phyloP scores from a whole-genome alignment of 306 rosid species.

The Adenanthera pavonina region DNA sequence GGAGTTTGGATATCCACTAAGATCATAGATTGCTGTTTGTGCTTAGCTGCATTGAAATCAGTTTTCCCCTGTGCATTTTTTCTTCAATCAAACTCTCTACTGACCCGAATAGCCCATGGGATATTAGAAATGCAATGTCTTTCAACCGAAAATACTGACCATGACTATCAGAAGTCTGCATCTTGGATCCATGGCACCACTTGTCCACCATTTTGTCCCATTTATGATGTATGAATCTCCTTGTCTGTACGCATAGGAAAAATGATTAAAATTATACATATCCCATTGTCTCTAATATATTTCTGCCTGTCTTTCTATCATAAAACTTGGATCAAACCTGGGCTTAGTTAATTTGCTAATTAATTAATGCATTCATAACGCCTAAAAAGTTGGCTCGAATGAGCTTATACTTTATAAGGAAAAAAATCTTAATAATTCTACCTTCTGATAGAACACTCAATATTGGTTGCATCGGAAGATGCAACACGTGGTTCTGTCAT shows the following conservation, averaged over 20 bases:
- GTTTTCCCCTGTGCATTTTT: constrained; percentile 82
- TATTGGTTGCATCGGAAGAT: constrained; percentile 94
- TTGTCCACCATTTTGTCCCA: constrained; percentile 98
- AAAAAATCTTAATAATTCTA: constrained; percentile 38
- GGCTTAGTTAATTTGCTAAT: background rate
- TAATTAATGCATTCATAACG: constrained; percentile 1
- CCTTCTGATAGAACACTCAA: constrained; percentile 90
- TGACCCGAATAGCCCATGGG: constrained; percentile 27
- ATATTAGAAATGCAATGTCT: constrained; percentile 20
- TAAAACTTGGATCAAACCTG: constrained; percentile 31
- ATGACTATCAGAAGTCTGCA: constrained; percentile 87
- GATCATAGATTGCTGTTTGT: constrained; percentile 96
- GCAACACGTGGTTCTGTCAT: constrained; percentile 96
- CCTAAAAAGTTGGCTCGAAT: constrained; percentile 22
- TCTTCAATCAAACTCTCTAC: constrained; percentile 38
- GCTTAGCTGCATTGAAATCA: constrained; percentile 76
- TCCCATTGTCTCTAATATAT: background rate
- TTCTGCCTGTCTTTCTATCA: constrained; percentile 12
- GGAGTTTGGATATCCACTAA: constrained; percentile 85
- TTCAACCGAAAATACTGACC: constrained; percentile 64
- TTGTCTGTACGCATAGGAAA: constrained; percentile 54
- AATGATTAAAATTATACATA: constrained; percentile 5
- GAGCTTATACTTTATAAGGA: background rate
- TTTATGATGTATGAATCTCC: constrained; percentile 84
- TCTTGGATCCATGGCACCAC: constrained; percentile 99